phyloP scores from a whole-genome alignment of 345 rosid species.

The Hypericum androsaemum region DNA sequence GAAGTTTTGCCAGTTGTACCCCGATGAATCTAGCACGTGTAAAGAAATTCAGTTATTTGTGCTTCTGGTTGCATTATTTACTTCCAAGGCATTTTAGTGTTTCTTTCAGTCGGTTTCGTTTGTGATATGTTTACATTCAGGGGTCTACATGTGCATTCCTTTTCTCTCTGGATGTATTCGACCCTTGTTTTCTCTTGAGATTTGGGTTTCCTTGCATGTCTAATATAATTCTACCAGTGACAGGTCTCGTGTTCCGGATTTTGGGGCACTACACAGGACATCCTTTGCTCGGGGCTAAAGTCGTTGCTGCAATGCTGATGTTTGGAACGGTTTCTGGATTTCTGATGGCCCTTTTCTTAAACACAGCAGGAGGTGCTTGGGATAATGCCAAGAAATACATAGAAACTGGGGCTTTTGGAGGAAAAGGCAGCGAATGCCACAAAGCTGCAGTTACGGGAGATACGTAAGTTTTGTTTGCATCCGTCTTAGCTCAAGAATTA shows the following conservation, averaged over 20 bases:
- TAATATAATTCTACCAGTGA: constrained; percentile 9
- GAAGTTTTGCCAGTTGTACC: no score
- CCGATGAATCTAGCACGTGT: no score
- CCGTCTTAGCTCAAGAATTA: no score
- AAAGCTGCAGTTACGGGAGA: constrained; percentile 98
- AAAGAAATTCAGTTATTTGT: no score
- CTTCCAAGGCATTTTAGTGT: no score
- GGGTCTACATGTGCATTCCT: no score
- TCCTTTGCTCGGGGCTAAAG: constrained; percentile 92
- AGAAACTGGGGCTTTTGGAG: constrained; percentile 95
- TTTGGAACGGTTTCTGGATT: constrained; percentile 95
- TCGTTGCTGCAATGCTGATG: constrained; percentile 88
- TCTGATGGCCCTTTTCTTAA: constrained; percentile 96
- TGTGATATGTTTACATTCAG: no score
- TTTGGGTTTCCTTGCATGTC: background rate
- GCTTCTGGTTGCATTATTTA: no score
- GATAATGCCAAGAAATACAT: constrained; percentile 96
- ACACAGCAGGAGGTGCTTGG: constrained; percentile 99
- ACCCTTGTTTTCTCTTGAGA: background rate
- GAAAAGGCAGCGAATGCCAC: constrained; percentile 94
- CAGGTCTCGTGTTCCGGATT: constrained; percentile 75
- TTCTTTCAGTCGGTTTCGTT: no score
- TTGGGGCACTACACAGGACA: constrained; percentile 87
- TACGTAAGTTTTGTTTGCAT: constrained; percentile 53
- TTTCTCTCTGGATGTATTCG: background rate